Evolutionary conservation across 768 basidiomycete species (phyloP).

Genomic region (Tylopilus sp.): DNA sequence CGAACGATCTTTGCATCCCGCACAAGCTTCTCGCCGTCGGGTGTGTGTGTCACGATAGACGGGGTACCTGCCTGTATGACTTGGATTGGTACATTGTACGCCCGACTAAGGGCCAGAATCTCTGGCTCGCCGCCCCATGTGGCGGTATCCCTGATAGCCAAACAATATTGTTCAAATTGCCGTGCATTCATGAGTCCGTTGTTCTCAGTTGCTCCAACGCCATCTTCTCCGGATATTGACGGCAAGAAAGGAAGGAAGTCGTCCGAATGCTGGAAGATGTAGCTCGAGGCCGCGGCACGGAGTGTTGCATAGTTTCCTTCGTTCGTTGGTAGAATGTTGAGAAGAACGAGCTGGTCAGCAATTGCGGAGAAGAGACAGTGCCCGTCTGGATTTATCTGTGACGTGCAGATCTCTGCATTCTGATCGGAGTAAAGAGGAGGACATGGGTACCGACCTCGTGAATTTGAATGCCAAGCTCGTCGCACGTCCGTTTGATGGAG

Average conservation of each 20-base stretch:
- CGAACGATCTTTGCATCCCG: conserved; percentile 45
- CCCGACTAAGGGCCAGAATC: conserved; percentile 82
- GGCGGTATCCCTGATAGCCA: conserved; percentile 73
- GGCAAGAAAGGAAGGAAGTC: conserved; percentile 95
- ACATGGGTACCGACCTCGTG: conserved; percentile 49
- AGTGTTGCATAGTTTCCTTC: conserved; percentile 58
- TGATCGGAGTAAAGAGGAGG: background rate
- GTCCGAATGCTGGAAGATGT: conserved; percentile 78
- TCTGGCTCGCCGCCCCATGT: conserved; percentile 98
- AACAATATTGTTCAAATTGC: conserved; percentile 74
- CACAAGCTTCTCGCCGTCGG: conserved; percentile 35
- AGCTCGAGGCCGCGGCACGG: conserved; percentile 71
- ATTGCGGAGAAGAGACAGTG: conserved; percentile 95
- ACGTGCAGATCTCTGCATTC: background rate
- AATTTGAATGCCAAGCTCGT: conserved; percentile 60
- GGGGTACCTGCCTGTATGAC: conserved; percentile 85
- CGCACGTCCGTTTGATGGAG: conserved; percentile 61
- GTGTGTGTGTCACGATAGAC: conserved; percentile 79
- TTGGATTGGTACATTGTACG: conserved; percentile 82
- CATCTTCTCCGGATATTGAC: conserved; percentile 66
- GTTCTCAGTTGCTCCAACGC: conserved; percentile 50
- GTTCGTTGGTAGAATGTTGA: conserved; percentile 57
- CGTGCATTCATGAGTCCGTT: conserved; percentile 67
- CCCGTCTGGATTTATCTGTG: conserved; percentile 90
- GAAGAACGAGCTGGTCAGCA: conserved; percentile 83